These are phyloP conservation scores for Barnettozyma siamensis DNA, from an alignment of 805 yeast genomes.

Conservation along the genomic window DNA sequence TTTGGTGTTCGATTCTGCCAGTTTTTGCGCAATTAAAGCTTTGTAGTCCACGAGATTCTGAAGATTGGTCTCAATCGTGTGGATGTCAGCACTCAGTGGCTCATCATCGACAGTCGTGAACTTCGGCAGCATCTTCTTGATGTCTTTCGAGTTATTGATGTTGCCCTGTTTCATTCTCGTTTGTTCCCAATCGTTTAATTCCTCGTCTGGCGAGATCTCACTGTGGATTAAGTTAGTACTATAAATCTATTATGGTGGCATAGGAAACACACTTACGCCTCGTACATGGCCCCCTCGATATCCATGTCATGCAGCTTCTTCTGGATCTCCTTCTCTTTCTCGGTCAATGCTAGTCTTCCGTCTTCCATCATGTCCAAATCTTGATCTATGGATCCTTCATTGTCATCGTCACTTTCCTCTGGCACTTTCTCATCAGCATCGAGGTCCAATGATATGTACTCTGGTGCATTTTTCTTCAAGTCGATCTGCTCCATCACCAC, in stretches of 20 bases:
- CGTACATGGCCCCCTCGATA: conserved; percentile 31
- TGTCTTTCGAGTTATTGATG: neutral
- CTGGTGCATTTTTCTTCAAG: neutral
- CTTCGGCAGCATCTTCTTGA: neutral
- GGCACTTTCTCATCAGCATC: conserved; percentile 14
- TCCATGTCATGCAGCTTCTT: conserved; percentile 24
- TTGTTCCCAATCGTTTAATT: conserved; percentile 17
- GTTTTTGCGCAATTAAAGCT: neutral
- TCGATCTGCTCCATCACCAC: neutral
- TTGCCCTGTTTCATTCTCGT: conserved; percentile 15
- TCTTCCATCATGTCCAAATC: conserved; percentile 16
- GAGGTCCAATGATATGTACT: conserved; percentile 1
- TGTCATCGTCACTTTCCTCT: conserved; percentile 17
- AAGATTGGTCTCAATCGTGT: neutral
- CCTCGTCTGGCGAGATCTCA: conserved; percentile 21
- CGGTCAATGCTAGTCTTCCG: conserved; percentile 25
- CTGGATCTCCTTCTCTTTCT: conserved; percentile 25
- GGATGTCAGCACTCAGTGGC: neutral
- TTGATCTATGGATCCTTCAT: conserved; percentile 2
- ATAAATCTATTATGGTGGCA: neutral
- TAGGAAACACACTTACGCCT: conserved; percentile 17
- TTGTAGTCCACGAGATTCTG: neutral
- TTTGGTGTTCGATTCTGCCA: neutral
- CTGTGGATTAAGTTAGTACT: conserved; percentile 9
- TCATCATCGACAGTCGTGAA: conserved; percentile 5